Conservation (phyloP, 805 yeast genomes). For the Pichia manshurica region DNA sequence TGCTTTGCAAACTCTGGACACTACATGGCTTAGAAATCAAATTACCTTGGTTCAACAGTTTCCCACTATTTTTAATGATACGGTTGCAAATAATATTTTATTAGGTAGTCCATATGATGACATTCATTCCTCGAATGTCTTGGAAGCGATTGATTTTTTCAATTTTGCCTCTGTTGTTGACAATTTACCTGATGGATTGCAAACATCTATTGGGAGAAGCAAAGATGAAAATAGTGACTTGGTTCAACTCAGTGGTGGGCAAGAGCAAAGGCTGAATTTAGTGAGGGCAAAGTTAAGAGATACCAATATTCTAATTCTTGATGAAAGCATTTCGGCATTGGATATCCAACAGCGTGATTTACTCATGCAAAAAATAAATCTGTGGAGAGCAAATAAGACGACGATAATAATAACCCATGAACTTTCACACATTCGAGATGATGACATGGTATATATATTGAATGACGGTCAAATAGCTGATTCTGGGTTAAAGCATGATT, state of each 20-base stretch:
- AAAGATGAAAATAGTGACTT: not conserved
- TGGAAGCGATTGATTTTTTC: constrained; percentile 48
- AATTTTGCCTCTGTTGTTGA: constrained; percentile 44
- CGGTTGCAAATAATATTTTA: constrained; percentile 58
- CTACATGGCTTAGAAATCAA: constrained; percentile 51
- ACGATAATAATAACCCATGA: constrained; percentile 85
- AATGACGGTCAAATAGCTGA: constrained; percentile 53
- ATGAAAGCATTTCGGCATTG: constrained; percentile 82
- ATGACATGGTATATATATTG: constrained; percentile 54
- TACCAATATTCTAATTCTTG: constrained; percentile 71
- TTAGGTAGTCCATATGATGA: constrained; percentile 15
- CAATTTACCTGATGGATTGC: constrained; percentile 47
- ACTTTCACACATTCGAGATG: constrained; percentile 42
- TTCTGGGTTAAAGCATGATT: constrained; percentile 34
- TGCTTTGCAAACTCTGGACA: constrained; percentile 38
- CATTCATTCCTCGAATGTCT: constrained; percentile 24
- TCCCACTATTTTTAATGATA: constrained; percentile 57
- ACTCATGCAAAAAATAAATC: constrained; percentile 46
- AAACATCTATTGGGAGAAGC: constrained; percentile 39
- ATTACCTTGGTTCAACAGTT: constrained; percentile 72
- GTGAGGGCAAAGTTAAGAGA: constrained; percentile 78
- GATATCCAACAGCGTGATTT: constrained; percentile 46
- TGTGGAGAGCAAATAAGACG: constrained; percentile 62
- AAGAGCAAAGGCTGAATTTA: constrained; percentile 73
- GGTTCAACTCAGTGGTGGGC: constrained; percentile 78